Conservation (phyloP, 1,284 basidiomycete species). For the Cutaneotrichosporon sp. region DNA sequence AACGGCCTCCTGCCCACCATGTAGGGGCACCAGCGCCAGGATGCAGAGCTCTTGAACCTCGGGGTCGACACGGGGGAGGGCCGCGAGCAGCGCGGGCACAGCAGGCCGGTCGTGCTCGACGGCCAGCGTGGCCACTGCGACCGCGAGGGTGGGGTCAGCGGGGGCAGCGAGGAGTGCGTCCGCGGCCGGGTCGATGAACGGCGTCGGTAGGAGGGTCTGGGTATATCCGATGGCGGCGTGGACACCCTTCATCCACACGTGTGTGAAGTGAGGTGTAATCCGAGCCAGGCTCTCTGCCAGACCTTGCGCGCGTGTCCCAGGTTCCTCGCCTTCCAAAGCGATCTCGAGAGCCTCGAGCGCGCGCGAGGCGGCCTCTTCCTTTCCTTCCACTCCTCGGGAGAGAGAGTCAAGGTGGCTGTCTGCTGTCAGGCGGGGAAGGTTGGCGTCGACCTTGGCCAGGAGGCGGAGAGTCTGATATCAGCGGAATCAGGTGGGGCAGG, state of each 20-base stretch:
- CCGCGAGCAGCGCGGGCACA: constrained; percentile 7
- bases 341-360: constrained; percentile 38
- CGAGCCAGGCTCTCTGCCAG: constrained; percentile 16
- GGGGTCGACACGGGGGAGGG: constrained; percentile 12
- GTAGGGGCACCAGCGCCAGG: constrained; percentile 27
- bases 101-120: constrained; percentile 21
- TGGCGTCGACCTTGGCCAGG: constrained; percentile 18
- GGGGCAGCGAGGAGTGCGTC: neutral
- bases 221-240: constrained; percentile 17
- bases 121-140: constrained; percentile 24
- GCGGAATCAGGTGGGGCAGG: neutral
- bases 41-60: constrained; percentile 35
- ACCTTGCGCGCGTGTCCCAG: constrained; percentile 3
- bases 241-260: constrained; percentile 32
- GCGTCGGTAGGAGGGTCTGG: constrained; percentile 1
- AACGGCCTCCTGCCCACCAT: constrained; percentile 7
- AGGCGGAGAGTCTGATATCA: constrained; percentile 37
- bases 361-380: constrained; percentile 30
- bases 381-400: neutral
- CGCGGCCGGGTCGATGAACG: constrained; percentile 8
- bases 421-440: constrained; percentile 26
- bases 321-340: constrained; percentile 3
- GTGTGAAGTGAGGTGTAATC: constrained; percentile 12
- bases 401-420: constrained; percentile 17
- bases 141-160: constrained; percentile 17